A percentile compares a stretch with the other conserved stretches of the same genome.
Conservation (phyloP, 176 grass and related monocot genomes). For the Canna indica region DNA sequence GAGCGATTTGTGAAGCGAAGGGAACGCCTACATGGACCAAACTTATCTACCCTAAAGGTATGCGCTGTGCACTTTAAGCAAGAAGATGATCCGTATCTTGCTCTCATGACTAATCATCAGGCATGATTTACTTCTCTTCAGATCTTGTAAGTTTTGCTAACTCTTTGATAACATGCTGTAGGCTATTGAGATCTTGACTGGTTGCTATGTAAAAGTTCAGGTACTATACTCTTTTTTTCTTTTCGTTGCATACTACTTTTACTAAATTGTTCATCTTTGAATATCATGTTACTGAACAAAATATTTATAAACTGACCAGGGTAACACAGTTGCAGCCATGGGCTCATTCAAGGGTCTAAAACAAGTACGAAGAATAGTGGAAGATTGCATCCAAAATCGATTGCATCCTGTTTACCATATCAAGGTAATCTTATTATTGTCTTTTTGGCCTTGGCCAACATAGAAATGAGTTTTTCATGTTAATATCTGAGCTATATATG, state of each 20-base stretch:
- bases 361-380: constrained; percentile 73
- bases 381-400: constrained; percentile 80
- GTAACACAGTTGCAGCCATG: constrained; percentile 87
- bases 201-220: constrained; percentile 96
- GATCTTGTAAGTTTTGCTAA: constrained; percentile 1
- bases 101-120: too few species aligned
- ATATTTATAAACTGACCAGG: constrained; percentile 29
- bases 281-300: constrained; percentile 7
- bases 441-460: not conserved
- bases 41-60: constrained; percentile 92
- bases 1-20: constrained; percentile 96
- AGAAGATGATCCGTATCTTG: not conserved
- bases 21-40: constrained; percentile 91
- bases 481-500: not conserved
- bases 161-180: constrained; percentile 23
- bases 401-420: constrained; percentile 96
- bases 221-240: constrained; percentile 34
- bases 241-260: constrained; percentile 6
- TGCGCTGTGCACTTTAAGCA: not conserved
- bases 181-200: constrained; percentile 96
- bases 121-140: not conserved
- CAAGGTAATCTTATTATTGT: constrained; percentile 37
- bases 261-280: not conserved
- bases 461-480: not conserved
- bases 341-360: constrained; percentile 86